Conservation (phyloP, 2,329 filamentous ascomycete genomes). For the Fusarium protoensiforme region DNA sequence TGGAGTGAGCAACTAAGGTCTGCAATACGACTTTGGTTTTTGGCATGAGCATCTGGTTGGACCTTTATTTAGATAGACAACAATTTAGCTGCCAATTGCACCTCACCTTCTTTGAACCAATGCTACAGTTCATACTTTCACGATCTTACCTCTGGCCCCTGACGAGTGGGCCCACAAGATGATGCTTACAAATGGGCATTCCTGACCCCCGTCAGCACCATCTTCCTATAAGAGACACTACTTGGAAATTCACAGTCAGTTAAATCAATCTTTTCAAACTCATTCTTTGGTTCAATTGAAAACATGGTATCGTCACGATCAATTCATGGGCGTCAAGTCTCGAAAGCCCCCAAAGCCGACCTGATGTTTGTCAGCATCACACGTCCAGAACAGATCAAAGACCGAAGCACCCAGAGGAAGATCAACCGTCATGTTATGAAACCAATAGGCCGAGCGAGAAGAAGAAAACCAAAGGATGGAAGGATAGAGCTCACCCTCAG, state of each 20-base stretch:
- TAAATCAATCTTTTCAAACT: neutral
- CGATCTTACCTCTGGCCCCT: neutral
- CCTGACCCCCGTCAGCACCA: neutral
- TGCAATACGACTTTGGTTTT: neutral
- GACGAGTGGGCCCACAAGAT: neutral
- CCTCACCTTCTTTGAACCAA: neutral
- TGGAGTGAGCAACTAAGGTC: constrained; percentile 1
- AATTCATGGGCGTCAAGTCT: neutral
- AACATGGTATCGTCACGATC: neutral
- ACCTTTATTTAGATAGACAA: neutral
- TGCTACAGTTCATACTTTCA: neutral
- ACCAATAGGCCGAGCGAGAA: neutral
- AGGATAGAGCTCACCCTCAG: neutral
- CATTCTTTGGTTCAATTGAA: neutral
- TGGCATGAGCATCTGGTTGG: neutral
- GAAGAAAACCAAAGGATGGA: neutral
- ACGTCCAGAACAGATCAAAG: constrained; percentile 8
- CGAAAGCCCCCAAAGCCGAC: neutral
- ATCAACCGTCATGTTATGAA: constrained; percentile 26
- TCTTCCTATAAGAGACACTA: neutral
- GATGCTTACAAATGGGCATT: neutral
- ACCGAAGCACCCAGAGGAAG: neutral
- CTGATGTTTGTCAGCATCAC: constrained; percentile 18
- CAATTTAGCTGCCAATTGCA: neutral
- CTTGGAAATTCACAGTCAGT: neutral